These are phyloP conservation scores for Neonectria magnoliae DNA, from an alignment of 2,329 filamentous ascomycete species.

Conservation along the genomic window DNA sequence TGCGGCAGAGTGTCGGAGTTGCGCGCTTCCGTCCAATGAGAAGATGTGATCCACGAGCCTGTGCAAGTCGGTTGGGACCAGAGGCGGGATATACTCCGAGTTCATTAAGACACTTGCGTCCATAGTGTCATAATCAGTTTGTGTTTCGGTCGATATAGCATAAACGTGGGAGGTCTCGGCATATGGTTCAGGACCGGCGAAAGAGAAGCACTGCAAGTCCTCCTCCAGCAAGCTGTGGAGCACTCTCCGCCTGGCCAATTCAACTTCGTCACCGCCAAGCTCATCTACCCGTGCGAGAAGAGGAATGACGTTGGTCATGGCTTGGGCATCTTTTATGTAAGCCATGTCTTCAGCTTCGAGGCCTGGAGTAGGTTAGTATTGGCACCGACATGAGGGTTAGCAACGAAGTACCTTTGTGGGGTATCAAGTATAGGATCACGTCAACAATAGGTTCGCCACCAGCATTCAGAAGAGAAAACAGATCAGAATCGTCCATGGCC, in stretches of 20 bases:
- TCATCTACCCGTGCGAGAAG: conserved; percentile 82
- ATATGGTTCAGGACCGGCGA: conserved; percentile 54
- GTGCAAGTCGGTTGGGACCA: conserved; percentile 78
- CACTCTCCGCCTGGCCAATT: conserved; percentile 68
- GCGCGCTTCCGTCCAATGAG: conserved; percentile 79
- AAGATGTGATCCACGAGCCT: conserved; percentile 79
- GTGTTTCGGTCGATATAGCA: conserved; percentile 79
- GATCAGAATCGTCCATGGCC: conserved; percentile 76
- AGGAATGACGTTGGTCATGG: conserved; percentile 85
- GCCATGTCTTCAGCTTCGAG: conserved; percentile 66
- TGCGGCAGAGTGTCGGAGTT: conserved; percentile 83
- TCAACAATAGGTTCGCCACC: conserved; percentile 87
- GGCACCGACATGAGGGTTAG: background rate
- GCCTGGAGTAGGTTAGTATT: conserved; percentile 41
- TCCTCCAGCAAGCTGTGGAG: conserved; percentile 64
- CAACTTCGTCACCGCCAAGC: conserved; percentile 66
- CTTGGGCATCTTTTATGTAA: conserved; percentile 74
- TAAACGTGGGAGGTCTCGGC: conserved; percentile 63
- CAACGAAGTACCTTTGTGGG: conserved; percentile 66
- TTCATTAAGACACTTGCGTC: conserved; percentile 95
- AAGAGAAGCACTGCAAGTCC: conserved; percentile 73
- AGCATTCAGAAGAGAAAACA: conserved; percentile 81
- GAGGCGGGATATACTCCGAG: conserved; percentile 85
- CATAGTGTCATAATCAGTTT: conserved; percentile 82
- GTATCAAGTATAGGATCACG: conserved; percentile 83